Base-by-base conservation (phyloP, 306 rosid genomes). In the Notholithocarpus densiflorus region DNA sequence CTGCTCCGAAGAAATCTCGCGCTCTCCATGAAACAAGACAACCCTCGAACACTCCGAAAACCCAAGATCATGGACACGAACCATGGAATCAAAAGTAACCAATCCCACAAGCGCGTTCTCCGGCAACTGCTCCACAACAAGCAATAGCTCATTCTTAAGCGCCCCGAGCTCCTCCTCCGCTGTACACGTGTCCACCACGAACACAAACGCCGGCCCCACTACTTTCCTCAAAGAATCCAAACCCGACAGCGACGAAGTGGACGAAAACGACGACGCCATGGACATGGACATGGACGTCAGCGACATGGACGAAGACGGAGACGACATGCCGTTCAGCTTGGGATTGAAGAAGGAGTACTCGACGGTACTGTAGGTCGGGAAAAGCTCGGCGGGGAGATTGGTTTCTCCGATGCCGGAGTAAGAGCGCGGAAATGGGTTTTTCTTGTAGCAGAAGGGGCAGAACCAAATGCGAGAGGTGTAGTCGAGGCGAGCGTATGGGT, bases 321-420 rank as follows among this genome's bases (percentile, higher is more conserved):
- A 48, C 53, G 53, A 48, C 15, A 48, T 48, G 53, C 17, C 53
- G 53, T 48, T 48, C 15, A 13, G 53, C 61, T 60, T 84, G 62
- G 71, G 51, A 77, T 71, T 83, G 45, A 53, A 6, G 75, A 31
- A 86, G 27, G 91, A 83, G 79, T 93, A 91, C 53, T 93, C 97
- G 31, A 93, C 97, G 21, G 93, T 78, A 80, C 92, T 89, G 77
- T 91, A 93, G n/a, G 97, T 91, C 1, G 97, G 98, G 80, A 90
- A 93, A 56, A 93, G 98, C 86, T 93, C 95, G 2, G 98, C 98
- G 20, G 98, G 98, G 61, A 93, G 95, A 70, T 89, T 92, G 60
- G 97, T 89, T 68, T 92, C 94, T 12, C 90, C 94, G 72, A 92
- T 86, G 65, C 79, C 81, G 52, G 93, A 79, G 81, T 89, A 89